Conservation (phyloP, 352 stramenopile species). For the Phytopythium ostracodes region DNA sequence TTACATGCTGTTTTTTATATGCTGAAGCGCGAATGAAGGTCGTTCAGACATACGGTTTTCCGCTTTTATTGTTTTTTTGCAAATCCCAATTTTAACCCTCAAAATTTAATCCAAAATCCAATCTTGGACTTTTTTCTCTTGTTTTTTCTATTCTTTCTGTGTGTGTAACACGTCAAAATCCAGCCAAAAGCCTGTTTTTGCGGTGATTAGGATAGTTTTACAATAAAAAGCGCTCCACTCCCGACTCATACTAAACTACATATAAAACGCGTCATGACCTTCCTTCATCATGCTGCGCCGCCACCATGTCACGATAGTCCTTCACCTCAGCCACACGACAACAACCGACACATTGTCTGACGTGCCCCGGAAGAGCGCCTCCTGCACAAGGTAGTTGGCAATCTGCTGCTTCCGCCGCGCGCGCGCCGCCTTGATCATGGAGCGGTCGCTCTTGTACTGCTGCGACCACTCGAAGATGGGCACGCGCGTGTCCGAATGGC, state of each 20-base stretch:
- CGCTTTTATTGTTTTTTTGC: background rate
- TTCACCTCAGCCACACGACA: conserved; percentile 85
- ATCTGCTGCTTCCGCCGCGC: conserved; percentile 88
- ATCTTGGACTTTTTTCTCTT: background rate
- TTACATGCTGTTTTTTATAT: background rate
- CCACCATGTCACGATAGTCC: too few species aligned
- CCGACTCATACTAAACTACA: background rate
- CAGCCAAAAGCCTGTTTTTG: background rate
- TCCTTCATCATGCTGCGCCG: too few species aligned
- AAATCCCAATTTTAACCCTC: background rate
- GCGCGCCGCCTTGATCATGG: conserved; percentile 88
- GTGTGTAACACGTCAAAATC: background rate
- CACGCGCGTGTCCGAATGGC: conserved; percentile 78
- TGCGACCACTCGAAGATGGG: conserved; percentile 89
- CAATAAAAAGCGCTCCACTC: background rate
- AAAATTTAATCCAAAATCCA: conserved; percentile 1
- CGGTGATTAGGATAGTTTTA: background rate
- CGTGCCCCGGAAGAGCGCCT: conserved; percentile 87
- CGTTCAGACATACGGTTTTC: background rate
- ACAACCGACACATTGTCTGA: conserved; percentile 91
- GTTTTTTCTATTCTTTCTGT: background rate
- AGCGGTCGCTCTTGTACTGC: conserved; percentile 86
- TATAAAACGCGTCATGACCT: background rate
- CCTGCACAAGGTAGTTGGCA: conserved; percentile 89
- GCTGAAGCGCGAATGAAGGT: background rate